Conservation (phyloP, 805 yeast species). For the Saccharomyces jurei region DNA sequence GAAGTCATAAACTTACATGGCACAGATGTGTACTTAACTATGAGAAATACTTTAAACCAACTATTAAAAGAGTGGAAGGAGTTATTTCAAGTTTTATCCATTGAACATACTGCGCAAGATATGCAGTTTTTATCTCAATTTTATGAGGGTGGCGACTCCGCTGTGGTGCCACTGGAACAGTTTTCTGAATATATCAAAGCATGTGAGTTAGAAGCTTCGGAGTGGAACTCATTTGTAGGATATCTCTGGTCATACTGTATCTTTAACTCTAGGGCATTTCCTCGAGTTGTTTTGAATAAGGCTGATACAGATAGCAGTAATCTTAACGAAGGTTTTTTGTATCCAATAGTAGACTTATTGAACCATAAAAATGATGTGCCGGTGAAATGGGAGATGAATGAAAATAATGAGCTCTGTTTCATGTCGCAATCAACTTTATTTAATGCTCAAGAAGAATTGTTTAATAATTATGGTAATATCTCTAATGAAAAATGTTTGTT, state of each 20-base stretch:
- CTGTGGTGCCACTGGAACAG: background rate
- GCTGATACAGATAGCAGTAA: constrained; percentile 28
- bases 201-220: background rate
- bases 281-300: constrained; percentile 48
- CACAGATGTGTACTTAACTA: constrained; percentile 57
- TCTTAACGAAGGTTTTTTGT: constrained; percentile 52
- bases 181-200: background rate
- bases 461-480: constrained; percentile 80
- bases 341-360: constrained; percentile 71
- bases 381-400: constrained; percentile 51
- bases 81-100: constrained; percentile 5
- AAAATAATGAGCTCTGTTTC: constrained; percentile 6
- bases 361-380: constrained; percentile 59
- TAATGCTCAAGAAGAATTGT: constrained; percentile 43
- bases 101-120: constrained; percentile 1
- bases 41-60: constrained; percentile 38
- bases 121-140: background rate
- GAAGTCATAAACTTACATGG: constrained; percentile 51
- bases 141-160: background rate
- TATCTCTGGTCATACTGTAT: constrained; percentile 72
- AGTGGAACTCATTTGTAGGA: constrained; percentile 59
- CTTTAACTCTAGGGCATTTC: constrained; percentile 74
- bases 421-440: constrained; percentile 33
- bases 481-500: constrained; percentile 75
- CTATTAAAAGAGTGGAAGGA: constrained; percentile 54